Evolutionary conservation across 768 basidiomycete genomes (phyloP).

Genomic region (Pholiota conissans): DNA sequence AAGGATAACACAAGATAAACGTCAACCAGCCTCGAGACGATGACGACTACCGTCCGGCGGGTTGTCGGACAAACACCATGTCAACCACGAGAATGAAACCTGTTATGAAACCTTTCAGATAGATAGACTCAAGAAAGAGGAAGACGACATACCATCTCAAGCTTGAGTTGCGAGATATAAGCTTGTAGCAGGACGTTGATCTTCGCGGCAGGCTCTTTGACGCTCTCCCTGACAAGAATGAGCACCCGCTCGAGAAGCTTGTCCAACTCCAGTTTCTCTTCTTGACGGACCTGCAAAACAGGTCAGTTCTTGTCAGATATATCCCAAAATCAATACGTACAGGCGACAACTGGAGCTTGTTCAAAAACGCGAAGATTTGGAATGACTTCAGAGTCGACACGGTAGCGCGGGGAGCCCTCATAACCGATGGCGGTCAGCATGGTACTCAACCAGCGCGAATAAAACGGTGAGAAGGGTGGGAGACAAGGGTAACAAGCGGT

Average conservation of each 20-base stretch:
- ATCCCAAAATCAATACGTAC: too few relatives aligned
- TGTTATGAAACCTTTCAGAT: too few relatives aligned
- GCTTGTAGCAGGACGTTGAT: slow-evolving; percentile 96
- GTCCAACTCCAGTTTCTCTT: slow-evolving; percentile 88
- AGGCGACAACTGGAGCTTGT: slow-evolving; percentile 92
- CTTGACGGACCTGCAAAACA: slow-evolving; percentile 61
- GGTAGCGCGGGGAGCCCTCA: slow-evolving; percentile 73
- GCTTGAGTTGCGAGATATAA: slow-evolving; percentile 90
- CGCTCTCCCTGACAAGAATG: slow-evolving; percentile 94
- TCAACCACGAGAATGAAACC: slow-evolving; percentile 86
- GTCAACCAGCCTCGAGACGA: background rate
- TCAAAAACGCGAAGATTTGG: slow-evolving; percentile 91
- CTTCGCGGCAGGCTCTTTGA: slow-evolving; percentile 96
- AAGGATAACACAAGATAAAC: slow-evolving; percentile 65
- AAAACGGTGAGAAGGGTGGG: too few relatives aligned
- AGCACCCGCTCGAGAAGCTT: slow-evolving; percentile 94
- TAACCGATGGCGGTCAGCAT: too few relatives aligned
- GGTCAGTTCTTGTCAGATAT: too few relatives aligned
- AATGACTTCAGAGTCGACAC: slow-evolving; percentile 92
- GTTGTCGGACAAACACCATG: slow-evolving; percentile 97
- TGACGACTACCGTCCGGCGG: slow-evolving; percentile 75
- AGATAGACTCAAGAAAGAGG: too few relatives aligned
- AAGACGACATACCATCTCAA: too few relatives aligned
- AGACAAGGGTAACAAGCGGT: too few relatives aligned
- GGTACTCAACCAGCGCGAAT: too few relatives aligned